A percentile compares a stretch with the other conserved stretches of the same genome.
Conservation (phyloP, 1,284 basidiomycete species). For the Ceratobasidium sp. region DNA sequence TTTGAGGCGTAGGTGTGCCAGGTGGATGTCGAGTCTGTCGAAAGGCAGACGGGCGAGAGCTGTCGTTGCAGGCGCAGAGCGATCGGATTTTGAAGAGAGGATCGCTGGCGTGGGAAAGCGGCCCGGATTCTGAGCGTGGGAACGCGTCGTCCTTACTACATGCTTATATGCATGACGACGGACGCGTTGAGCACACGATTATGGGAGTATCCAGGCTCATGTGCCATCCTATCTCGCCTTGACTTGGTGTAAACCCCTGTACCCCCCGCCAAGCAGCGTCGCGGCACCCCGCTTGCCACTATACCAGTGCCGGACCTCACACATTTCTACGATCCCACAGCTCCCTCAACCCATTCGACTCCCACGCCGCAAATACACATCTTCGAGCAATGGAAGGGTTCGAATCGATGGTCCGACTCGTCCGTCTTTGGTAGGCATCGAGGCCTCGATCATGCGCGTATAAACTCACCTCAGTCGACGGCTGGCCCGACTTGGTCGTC, state of each 20-base stretch:
- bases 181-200: conserved; percentile 7
- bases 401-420: conserved; percentile 3
- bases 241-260: background rate
- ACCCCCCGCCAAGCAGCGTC: conserved; percentile 13
- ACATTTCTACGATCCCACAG: conserved; percentile 1
- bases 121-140: conserved; percentile 28
- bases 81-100: conserved; percentile 36
- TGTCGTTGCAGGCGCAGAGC: background rate
- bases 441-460: conserved; percentile 32
- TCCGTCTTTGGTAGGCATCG: background rate
- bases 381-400: background rate
- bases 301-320: background rate
- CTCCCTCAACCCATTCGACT: background rate
- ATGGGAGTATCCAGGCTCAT: background rate
- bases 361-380: conserved; percentile 25
- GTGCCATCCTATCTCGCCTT: conserved; percentile 28
- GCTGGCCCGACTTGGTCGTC: conserved; percentile 3
- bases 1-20: conserved; percentile 20
- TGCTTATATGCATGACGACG: conserved; percentile 1
- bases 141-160: conserved; percentile 5
- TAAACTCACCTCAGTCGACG: conserved; percentile 35
- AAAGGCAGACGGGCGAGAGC: conserved; percentile 27
- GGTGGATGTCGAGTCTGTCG: conserved; percentile 7
- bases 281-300: background rate
- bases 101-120: conserved; percentile 19